A percentile compares a stretch with the other conserved stretches of the same genome.
phyloP scores from a whole-genome alignment of 257 asterid genomes.

The Solanum okadae region DNA sequence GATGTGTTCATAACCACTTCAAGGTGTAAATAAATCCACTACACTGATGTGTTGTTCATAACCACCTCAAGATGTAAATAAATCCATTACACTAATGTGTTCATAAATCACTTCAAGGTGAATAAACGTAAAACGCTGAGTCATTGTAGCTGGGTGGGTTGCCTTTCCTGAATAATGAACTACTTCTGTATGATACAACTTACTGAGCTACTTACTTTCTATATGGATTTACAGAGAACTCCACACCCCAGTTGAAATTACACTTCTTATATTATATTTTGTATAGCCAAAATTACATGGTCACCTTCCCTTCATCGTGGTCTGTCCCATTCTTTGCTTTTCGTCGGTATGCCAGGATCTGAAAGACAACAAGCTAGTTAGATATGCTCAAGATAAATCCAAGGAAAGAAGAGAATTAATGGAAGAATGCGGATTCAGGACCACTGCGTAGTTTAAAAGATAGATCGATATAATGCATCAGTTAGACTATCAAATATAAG shows the following conservation, averaged over 20 bases:
- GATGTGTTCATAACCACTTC: not conserved
- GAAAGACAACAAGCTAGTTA: conserved; percentile 7
- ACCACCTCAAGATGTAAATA: not conserved
- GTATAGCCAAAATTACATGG: not conserved
- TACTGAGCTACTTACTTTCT: not conserved
- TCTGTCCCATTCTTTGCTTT: conserved; percentile 21
- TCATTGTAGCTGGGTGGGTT: not conserved
- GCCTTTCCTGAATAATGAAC: not conserved
- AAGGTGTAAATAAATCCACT: not conserved
- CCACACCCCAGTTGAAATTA: not conserved
- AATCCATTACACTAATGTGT: not conserved
- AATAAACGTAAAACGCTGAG: not conserved
- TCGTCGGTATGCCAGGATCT: conserved; percentile 67
- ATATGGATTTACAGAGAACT: conserved; percentile 1
- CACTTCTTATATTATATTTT: not conserved
- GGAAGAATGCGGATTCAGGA: not conserved
- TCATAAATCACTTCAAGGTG: not conserved
- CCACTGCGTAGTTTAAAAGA: not conserved
- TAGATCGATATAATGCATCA: not conserved
- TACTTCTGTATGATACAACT: not conserved
- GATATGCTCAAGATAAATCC: not conserved
- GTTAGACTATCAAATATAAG: not conserved
- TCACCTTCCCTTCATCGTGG: conserved; percentile 1
- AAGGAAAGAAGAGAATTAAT: not conserved
- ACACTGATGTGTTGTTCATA: not conserved